Evolutionary conservation across 2,329 filamentous ascomycete genomes (phyloP).

Genomic region (Leptodontidium sp.): DNA sequence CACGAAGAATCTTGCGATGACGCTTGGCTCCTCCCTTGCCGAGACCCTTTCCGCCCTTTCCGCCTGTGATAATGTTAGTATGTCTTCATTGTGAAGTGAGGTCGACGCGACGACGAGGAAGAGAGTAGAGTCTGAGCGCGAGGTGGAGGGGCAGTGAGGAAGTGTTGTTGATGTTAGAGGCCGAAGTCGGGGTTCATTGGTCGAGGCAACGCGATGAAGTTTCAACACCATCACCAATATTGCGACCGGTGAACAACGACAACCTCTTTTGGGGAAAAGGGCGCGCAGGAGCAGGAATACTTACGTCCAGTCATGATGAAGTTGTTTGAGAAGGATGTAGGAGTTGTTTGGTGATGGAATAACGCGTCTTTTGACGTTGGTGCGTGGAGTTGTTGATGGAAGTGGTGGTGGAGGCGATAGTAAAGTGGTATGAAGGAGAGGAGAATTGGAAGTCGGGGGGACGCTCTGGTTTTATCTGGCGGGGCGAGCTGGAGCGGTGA

Average conservation of each 20-base stretch:
- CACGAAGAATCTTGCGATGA: conserved; percentile 98
- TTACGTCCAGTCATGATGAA: conserved; percentile 78
- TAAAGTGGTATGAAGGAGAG: conserved; percentile 19
- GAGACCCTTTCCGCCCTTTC: conserved; percentile 88
- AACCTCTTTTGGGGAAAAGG: conserved; percentile 26
- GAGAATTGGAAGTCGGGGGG: conserved; percentile 18
- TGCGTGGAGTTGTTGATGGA: conserved; percentile 31
- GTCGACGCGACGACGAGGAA: conserved; percentile 5
- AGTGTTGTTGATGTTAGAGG: conserved; percentile 11
- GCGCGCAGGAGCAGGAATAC: conserved; percentile 50
- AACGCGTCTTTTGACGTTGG: conserved; percentile 39
- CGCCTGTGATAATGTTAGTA: conserved; percentile 41
- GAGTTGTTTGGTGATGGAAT: conserved; percentile 48
- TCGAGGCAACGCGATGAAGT: conserved; percentile 27
- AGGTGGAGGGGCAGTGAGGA: not conserved
- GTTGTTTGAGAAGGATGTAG: conserved; percentile 38
- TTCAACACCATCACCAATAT: conserved; percentile 40
- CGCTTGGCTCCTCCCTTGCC: conserved; percentile 99
- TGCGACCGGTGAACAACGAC: conserved; percentile 39
- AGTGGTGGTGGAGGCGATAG: conserved; percentile 26
- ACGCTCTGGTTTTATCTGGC: conserved; percentile 23
- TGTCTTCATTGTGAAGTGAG: not conserved
- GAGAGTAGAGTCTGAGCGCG: not conserved
- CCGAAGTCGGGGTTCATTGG: conserved; percentile 35
- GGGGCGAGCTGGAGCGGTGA: conserved; percentile 16